Conservation (phyloP, 305 asterid genomes). For the Solanum aculeatissimum region DNA sequence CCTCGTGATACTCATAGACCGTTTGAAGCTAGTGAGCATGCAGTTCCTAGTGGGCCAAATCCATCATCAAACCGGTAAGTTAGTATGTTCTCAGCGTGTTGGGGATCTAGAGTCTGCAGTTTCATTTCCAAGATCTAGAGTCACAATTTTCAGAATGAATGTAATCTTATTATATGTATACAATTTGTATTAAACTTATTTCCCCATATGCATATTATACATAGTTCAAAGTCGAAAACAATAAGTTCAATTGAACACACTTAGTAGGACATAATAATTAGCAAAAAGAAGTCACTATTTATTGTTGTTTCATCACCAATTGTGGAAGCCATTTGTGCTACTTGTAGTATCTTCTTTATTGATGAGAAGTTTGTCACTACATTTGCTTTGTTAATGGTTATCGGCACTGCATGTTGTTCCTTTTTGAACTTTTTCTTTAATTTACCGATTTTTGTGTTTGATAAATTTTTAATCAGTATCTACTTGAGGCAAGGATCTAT, state of each 20-base stretch:
- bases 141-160: background rate
- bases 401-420: conserved; percentile 5
- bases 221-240: background rate
- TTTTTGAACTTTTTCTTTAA: background rate
- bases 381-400: background rate
- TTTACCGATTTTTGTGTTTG: too few relatives aligned
- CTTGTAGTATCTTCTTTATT: background rate
- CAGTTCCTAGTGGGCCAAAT: conserved; percentile 69
- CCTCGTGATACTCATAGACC: background rate
- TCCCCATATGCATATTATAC: background rate
- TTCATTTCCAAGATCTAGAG: background rate
- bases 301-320: background rate
- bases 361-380: conserved; percentile 13
- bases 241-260: background rate
- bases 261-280: background rate
- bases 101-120: background rate
- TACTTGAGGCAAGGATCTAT: too few relatives aligned
- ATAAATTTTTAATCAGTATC: too few relatives aligned
- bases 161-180: background rate
- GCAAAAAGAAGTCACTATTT: background rate
- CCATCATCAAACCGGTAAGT: conserved; percentile 44
- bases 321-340: conserved; percentile 2
- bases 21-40: conserved; percentile 42
- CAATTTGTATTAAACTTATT: background rate
- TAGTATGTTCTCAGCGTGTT: background rate